Evolutionary conservation across 257 asterid species (phyloP).

Genomic region (Sherardia arvensis): DNA sequence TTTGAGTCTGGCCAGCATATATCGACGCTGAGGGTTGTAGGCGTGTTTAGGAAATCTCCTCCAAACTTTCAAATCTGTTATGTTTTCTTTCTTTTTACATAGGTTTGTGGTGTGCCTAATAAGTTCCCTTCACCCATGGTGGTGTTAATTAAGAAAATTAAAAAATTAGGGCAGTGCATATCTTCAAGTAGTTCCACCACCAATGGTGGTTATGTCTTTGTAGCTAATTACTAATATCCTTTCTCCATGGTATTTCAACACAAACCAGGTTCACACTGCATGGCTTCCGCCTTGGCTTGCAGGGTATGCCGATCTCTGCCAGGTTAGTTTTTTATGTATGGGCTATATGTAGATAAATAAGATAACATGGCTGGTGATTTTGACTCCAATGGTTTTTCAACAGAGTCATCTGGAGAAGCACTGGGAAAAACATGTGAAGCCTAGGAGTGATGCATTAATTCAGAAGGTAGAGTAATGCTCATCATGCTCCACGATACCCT

Average conservation of each 20-base stretch:
- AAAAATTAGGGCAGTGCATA: too few relatives aligned
- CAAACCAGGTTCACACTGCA: slow-evolving; percentile 58
- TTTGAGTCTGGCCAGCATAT: too few relatives aligned
- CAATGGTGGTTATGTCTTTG: neutral
- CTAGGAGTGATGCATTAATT: slow-evolving; percentile 47
- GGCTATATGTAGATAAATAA: neutral
- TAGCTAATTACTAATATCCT: slow-evolving; percentile 4
- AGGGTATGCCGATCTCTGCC: slow-evolving; percentile 29
- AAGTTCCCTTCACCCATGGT: too few relatives aligned
- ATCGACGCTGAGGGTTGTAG: too few relatives aligned
- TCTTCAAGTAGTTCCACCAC: neutral
- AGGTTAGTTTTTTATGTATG: slow-evolving; percentile 27
- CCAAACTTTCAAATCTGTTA: too few relatives aligned
- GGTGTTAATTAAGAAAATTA: too few relatives aligned
- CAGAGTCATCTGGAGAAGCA: slow-evolving; percentile 61
- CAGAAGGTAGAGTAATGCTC: slow-evolving; percentile 37
- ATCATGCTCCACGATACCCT: neutral
- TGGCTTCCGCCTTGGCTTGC: slow-evolving; percentile 96
- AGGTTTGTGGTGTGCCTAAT: too few relatives aligned
- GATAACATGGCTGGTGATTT: slow-evolving; percentile 2
- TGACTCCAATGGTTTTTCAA: slow-evolving; percentile 15
- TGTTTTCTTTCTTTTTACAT: too few relatives aligned
- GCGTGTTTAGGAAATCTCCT: too few relatives aligned
- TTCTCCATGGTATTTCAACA: slow-evolving; percentile 8
- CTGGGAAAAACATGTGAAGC: slow-evolving; percentile 76